Base-by-base conservation (phyloP, 805 yeast species). In the Wickerhamomyces bovis region DNA sequence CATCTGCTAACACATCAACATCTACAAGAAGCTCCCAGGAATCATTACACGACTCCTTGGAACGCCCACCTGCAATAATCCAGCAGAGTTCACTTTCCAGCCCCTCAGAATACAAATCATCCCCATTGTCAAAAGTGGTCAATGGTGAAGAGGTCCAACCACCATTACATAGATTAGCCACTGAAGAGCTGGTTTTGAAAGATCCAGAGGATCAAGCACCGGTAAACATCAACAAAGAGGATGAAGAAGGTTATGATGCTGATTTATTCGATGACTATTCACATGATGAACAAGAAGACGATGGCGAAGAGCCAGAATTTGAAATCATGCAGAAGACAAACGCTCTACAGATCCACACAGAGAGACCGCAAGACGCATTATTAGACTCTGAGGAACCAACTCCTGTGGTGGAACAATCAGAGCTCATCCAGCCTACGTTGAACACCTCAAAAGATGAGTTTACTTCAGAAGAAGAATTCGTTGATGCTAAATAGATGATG, bases 251-350 rank as follows among this genome's bases (percentile, higher is more conserved):
- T 2, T 38, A 41, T 4, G 43, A 46, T 26, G 44, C 38, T 35
- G 53, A 50, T 36, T 43, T 54, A 15, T 44, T 54, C 36, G 53
- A 50, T 22, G 50, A 47, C 33, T 54, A 54, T 33, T 51, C 56
- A 0, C 47, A 49, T 13, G 50, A 44, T 19, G 53, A 55, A 30
- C 53, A 48, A 12, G 50, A 45, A 4, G 53, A 44, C 3, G 47
- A 41, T 38, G 40, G 26, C 15, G 42, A 33, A 9, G 45, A 36
- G 11, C 39, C n/a, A 11, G 22, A 19, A 9, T 11, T 16, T 16
- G 21, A 16, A 33, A 16, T 16, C 13, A n/a, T 20, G 19, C 19
- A 22, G 20, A 46, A 52, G 15, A 20, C 42, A 8, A 38, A 16
- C 4, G 55, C 50, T 4, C 36, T 52, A 7, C 43, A 42, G n/a